Conservation (phyloP, 1,139 yeast genomes). For the Debaryomyces coudertii region DNA sequence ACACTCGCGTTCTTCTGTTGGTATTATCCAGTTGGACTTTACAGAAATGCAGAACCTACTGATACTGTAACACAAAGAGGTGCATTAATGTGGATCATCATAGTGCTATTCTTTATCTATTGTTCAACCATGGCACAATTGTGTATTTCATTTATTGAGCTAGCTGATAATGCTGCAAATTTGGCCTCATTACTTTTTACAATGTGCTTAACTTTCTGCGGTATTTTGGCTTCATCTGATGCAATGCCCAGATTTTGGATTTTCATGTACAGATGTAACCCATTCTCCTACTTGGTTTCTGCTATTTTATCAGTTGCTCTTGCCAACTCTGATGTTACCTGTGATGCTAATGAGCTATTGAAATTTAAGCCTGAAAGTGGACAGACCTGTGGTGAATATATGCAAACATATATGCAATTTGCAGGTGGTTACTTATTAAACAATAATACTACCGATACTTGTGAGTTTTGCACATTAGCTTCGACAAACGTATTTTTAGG, state of each 20-base stretch:
- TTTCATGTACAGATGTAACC: constrained; percentile 35
- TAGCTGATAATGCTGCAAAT: constrained; percentile 45
- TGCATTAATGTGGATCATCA: constrained; percentile 46
- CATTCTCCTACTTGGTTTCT: constrained; percentile 47
- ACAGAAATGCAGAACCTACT: constrained; percentile 51
- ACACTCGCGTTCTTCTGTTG: constrained; percentile 70
- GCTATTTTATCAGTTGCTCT: constrained; percentile 56
- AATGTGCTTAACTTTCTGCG: constrained; percentile 38
- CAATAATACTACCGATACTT: constrained; percentile 18
- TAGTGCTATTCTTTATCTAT: constrained; percentile 41
- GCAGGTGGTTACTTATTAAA: constrained; percentile 33
- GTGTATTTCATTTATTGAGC: constrained; percentile 41
- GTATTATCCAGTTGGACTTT: constrained; percentile 82
- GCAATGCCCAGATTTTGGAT: constrained; percentile 41
- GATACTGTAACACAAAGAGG: constrained; percentile 38
- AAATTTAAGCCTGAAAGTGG: constrained; percentile 48
- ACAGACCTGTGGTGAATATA: constrained; percentile 31
- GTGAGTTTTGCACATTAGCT: constrained; percentile 25
- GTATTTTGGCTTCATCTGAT: constrained; percentile 31
- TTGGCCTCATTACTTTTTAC: constrained; percentile 31
- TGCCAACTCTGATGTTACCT: constrained; percentile 51
- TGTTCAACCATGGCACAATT: constrained; percentile 43
- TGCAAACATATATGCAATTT: constrained; percentile 22
- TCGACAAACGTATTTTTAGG: constrained; percentile 25
- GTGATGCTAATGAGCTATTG: constrained; percentile 51